Conservation (phyloP, 179 eudicot genomes). For the Nepenthes alata region DNA sequence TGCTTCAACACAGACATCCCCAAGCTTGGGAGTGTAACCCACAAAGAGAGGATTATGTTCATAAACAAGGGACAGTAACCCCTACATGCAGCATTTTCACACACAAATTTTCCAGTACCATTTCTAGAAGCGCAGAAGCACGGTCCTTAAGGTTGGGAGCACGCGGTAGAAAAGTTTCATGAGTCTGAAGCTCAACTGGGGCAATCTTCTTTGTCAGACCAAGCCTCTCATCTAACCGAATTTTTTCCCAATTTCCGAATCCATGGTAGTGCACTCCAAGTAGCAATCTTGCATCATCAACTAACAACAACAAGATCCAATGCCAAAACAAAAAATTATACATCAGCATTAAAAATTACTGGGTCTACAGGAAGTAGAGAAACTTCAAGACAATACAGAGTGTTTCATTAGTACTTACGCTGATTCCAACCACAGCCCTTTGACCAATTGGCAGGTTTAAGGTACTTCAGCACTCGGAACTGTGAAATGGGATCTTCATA, state of each 20-base stretch:
- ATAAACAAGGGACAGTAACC: not conserved
- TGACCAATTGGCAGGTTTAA: constrained; percentile 97
- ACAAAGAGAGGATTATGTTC: not conserved
- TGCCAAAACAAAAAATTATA: constrained; percentile 8
- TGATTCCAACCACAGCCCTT: constrained; percentile 99
- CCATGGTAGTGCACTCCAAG: constrained; percentile 92
- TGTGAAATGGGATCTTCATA: constrained; percentile 72
- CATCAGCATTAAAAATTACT: not conserved
- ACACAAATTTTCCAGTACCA: constrained; percentile 34
- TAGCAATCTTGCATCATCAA: constrained; percentile 96
- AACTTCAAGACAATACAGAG: not conserved
- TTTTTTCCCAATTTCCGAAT: constrained; percentile 98
- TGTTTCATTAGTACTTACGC: constrained; percentile 22
- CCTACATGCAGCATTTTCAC: not conserved
- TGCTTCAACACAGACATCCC: no score
- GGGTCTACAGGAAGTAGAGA: not conserved
- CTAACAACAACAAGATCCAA: constrained; percentile 21
- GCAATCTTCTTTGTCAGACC: constrained; percentile 92
- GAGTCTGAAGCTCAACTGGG: constrained; percentile 96
- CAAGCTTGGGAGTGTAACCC: not conserved
- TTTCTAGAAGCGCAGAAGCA: constrained; percentile 87
- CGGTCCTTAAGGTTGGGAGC: constrained; percentile 96
- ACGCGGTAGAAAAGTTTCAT: constrained; percentile 93
- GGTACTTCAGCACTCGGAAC: constrained; percentile 71
- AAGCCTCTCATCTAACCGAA: constrained; percentile 80